Base-by-base conservation (phyloP, 331 rosid genomes). In the Acacia concinna region DNA sequence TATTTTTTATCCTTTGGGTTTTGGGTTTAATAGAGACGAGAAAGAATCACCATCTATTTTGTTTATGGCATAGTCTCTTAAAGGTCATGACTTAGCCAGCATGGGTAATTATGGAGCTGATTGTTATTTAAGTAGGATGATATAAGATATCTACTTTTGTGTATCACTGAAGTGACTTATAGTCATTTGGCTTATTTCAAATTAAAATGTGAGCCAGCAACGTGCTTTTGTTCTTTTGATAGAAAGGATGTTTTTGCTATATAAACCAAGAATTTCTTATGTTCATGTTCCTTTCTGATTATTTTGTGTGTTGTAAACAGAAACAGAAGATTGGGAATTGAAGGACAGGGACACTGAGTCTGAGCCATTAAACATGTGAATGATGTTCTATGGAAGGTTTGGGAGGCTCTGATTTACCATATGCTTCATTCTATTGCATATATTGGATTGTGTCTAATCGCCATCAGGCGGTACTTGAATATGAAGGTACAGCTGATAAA, bases 321-420 rank as follows among this genome's bases (percentile, higher is more conserved):
- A 89, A 86, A 63, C 84, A 32, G 92, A 70, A 86, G 90, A 89
- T 62, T 83, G 98, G 98, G 79, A 81, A 70, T 20, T 78, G 91
- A 90, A 85, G 88, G 99, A 91, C 76, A 90, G 93, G 88, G 93
- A 93, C 67, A 43, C 79, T 0, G 97, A 96, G 81, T 82, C 94
- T 51, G 97, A 96, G 80, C 98, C 99, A 18, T 80, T 96, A 68
- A 91, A 84, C 88, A 76, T 94, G 67, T 96, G 87, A 89, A 52
- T 85, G 81, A 85, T 27, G 75, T 71, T 73, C 71, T 72, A 56
- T 27, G 59, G 62, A 77, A 78, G 80, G 68, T 79, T 85, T 73
- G 60, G 82, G 77, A 71, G 81, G 86, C 70, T 40, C 81, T 57
- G 76, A 75, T 72, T 51, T 13, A 20, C 51, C 73, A 79, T 78